phyloP scores from a whole-genome alignment of 2,329 filamentous ascomycete species.

The Myriosclerotinia scirpicola region DNA sequence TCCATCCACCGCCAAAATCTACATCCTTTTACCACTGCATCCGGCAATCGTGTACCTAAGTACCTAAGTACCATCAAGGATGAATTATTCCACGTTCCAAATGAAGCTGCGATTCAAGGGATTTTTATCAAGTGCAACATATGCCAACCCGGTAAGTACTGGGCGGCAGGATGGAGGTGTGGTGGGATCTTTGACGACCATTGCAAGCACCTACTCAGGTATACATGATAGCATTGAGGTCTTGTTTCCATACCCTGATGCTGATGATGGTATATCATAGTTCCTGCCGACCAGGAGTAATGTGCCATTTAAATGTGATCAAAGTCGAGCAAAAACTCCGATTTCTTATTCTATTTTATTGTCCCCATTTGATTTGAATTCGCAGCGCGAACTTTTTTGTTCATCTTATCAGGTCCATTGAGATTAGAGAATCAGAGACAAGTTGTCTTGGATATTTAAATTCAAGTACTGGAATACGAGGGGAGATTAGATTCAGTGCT shows the following conservation, averaged over 20 bases:
- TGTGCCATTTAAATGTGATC: background rate
- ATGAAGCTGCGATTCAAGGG: background rate
- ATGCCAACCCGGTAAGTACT: background rate
- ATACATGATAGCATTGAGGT: background rate
- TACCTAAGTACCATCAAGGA: background rate
- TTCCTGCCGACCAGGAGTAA: background rate
- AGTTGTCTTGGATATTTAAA: background rate
- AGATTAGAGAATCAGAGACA: background rate
- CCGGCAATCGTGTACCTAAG: no score
- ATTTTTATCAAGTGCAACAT: background rate
- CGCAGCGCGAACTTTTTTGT: background rate
- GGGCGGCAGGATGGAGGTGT: background rate
- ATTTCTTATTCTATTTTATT: background rate
- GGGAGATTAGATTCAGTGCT: no score
- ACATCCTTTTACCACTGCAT: background rate
- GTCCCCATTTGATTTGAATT: background rate
- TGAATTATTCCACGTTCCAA: background rate
- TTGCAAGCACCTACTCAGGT: background rate
- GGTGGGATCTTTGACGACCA: background rate
- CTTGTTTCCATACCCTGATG: background rate
- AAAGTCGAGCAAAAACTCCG: background rate
- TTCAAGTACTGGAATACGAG: no score
- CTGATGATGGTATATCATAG: background rate
- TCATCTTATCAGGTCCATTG: background rate
- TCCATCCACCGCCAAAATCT: background rate